phyloP scores from a whole-genome alignment of 2,329 filamentous ascomycete species.

The Rhexocercosporidium sp. region DNA sequence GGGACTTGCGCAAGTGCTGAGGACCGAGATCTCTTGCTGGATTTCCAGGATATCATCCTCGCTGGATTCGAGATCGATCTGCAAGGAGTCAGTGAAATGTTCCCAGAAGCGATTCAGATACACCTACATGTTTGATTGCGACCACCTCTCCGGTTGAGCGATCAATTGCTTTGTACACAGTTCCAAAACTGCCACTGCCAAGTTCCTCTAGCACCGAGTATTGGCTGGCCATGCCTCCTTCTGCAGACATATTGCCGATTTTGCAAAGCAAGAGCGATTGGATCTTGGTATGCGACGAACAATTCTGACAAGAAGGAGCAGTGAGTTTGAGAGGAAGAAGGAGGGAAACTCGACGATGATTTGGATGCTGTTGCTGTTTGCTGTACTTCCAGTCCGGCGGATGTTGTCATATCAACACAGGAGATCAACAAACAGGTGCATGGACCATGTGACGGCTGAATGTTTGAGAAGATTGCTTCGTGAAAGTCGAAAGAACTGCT shows the following conservation, averaged over 20 bases:
- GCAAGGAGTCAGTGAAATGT: conserved; percentile 30
- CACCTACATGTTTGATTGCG: conserved; percentile 89
- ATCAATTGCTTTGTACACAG: conserved; percentile 96
- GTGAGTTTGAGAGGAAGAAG: conserved; percentile 2
- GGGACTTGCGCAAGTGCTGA: conserved; percentile 92
- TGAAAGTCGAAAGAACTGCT: neutral
- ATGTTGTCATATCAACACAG: conserved; percentile 16
- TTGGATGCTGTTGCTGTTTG: conserved; percentile 10
- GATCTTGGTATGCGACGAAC: conserved; percentile 22
- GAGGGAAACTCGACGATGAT: neutral
- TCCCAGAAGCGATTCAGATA: conserved; percentile 15
- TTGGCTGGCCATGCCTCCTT: conserved; percentile 70
- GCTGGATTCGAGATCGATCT: conserved; percentile 99
- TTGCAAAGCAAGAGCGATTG: conserved; percentile 23
- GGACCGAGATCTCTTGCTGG: conserved; percentile 92
- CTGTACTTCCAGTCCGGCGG: neutral
- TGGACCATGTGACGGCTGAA: conserved; percentile 5
- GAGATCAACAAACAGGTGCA: conserved; percentile 12
- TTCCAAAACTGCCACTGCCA: conserved; percentile 82
- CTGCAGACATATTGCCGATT: conserved; percentile 35
- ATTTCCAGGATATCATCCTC: conserved; percentile 99
- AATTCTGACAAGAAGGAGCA: conserved; percentile 28
- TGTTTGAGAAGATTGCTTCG: neutral
- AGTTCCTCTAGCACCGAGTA: conserved; percentile 93
- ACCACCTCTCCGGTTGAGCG: conserved; percentile 89